Base-by-base conservation (phyloP, 2,329 filamentous ascomycete genomes). In the Anisogramma anomala region DNA sequence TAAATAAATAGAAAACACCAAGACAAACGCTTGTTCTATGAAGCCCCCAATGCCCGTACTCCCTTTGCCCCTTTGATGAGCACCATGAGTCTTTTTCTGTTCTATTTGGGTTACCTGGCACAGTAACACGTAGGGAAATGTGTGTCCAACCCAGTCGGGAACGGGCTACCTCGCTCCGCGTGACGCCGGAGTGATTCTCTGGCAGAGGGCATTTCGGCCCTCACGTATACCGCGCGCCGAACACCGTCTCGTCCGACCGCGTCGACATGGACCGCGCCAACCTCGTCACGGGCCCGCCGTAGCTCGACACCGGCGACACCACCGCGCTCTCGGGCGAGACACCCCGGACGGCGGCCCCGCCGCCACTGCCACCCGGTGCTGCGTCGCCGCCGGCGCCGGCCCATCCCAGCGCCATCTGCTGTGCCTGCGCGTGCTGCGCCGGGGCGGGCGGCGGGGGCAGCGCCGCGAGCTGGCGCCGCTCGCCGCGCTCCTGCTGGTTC, bases 401-500 rank as follows among this genome's bases (percentile, higher is more conserved):
- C 56, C 56, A 58, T 31, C 55, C 56, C 13, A 57, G 45, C 2
- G 55, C 54, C 13, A 43, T 20, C 41, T 47, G 43, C 30, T 48
- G 41, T 13, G 36, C 28, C 50, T 52, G 23, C 49, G 59, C 45
- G 30, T 43, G 45, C 25, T 34, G 53, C 33, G 30, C 53, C 25
- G 36, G 53, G 32, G 30, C 53, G 41, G 50, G 47, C 14, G 48
- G 47, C 13, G 49, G 45, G n/a, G 52, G 48, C 9, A 45, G 34
- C 1, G 52, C 49, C 20, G 46, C 41, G 36, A 49, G 45, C 17
- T 49, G 54, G 1, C 54, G 47, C 36, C 58, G 55, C 32, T 41
- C 38, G 18, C 38, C 70, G 2, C 61, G 55, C 7, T 46, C 43
- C 1, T 69, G 70, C 46, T 68, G 67, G 49, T 72, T 66, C 70